These are phyloP conservation scores for Macadamia tetraphylla DNA, from an alignment of 164 flowering plant genomes.

Conservation along the genomic window DNA sequence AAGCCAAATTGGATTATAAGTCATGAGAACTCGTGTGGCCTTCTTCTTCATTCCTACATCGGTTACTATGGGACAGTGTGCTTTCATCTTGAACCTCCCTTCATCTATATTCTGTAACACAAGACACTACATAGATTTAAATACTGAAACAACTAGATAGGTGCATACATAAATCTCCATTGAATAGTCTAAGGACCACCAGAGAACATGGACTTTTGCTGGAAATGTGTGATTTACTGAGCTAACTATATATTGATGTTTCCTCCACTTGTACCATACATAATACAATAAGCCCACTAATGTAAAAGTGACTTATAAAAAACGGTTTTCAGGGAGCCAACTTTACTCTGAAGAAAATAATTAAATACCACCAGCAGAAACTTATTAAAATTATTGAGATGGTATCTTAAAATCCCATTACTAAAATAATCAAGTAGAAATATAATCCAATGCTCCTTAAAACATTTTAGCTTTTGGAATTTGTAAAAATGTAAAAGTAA, in stretches of 20 bases:
- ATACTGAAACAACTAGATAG: not conserved
- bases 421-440: too few species aligned
- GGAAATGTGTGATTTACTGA: not conserved
- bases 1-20: conserved; percentile 82
- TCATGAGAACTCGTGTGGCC: conserved; percentile 52
- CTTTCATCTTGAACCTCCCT: conserved; percentile 86
- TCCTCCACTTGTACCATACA: not conserved
- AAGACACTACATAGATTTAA: conserved; percentile 1
- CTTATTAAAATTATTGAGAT: too few species aligned
- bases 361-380: too few species aligned
- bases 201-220: not conserved
- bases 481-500: too few species aligned
- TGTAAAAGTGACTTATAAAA: too few species aligned
- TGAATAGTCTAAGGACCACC: not conserved
- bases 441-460: too few species aligned
- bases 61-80: conserved; percentile 80
- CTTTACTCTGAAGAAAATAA: too few species aligned
- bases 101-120: conserved; percentile 76
- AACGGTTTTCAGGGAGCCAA: too few species aligned
- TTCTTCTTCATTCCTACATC: conserved; percentile 87
- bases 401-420: too few species aligned
- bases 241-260: not conserved
- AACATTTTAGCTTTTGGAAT: too few species aligned
- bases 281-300: too few species aligned
- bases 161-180: not conserved